Conservation (phyloP, 805 yeast genomes). For the Nakazawaea holstii region DNA sequence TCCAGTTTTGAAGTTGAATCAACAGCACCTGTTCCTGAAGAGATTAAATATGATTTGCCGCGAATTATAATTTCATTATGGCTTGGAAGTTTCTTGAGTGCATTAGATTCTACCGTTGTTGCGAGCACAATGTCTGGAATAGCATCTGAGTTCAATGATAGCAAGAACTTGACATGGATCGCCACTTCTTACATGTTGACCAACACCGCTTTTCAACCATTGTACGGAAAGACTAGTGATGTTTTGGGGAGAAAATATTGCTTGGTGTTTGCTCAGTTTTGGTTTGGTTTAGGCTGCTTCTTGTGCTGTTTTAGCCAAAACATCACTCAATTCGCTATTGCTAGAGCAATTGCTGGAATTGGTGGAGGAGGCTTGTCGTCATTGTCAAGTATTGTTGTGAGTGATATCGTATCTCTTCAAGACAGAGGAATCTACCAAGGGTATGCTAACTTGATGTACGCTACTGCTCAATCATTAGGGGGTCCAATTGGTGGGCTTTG, state of each 20-base stretch:
- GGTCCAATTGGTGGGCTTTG: constrained; percentile 39
- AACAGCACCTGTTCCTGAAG: too few species aligned
- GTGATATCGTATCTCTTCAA: constrained; percentile 50
- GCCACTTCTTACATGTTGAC: constrained; percentile 68
- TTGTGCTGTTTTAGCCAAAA: constrained; percentile 34
- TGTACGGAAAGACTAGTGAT: constrained; percentile 68
- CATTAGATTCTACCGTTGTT: constrained; percentile 56
- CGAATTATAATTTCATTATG: constrained; percentile 30
- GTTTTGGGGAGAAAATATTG: constrained; percentile 50
- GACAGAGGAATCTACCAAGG: constrained; percentile 53
- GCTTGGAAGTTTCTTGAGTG: constrained; percentile 44
- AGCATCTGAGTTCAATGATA: constrained; percentile 52
- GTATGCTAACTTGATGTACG: constrained; percentile 33
- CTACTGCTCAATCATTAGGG: constrained; percentile 36
- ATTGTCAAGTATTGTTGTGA: constrained; percentile 44
- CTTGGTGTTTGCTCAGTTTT: constrained; percentile 35
- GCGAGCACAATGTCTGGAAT: constrained; percentile 54
- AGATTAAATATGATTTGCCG: constrained; percentile 2
- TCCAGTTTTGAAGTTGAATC: background rate
- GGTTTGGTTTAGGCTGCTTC: constrained; percentile 40
- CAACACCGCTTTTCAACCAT: constrained; percentile 68
- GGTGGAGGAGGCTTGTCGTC: constrained; percentile 56
- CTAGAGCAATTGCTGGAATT: constrained; percentile 53
- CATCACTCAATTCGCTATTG: constrained; percentile 39
- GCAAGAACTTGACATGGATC: constrained; percentile 57